Conservation (phyloP, 768 basidiomycete species). For the Tubosaeta sp. region DNA sequence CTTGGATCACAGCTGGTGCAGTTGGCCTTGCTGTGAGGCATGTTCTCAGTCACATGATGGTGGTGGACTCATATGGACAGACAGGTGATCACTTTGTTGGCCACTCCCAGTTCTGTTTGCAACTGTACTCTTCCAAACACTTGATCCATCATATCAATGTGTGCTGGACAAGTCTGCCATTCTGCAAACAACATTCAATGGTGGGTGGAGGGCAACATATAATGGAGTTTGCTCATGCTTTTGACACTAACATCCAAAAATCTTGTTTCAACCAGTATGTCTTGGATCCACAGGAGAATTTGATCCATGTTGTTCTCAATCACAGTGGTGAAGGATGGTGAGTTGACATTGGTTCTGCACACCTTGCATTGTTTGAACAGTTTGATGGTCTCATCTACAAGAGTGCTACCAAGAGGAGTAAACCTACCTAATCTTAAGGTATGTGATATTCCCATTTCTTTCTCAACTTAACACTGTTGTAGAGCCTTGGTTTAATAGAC, state of each 20-base stretch:
- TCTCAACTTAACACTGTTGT: conserved; percentile 7
- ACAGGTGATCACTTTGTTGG: conserved; percentile 88
- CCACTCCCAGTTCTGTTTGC: conserved; percentile 75
- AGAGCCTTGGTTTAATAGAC: conserved; percentile 43
- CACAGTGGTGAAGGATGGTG: conserved; percentile 87
- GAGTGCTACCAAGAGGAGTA: conserved; percentile 90
- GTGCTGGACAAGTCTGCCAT: conserved; percentile 66
- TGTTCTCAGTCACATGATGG: conserved; percentile 5
- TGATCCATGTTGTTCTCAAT: conserved; percentile 77
- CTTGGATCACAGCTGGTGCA: conserved; percentile 73
- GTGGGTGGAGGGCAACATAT: conserved; percentile 86
- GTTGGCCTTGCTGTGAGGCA: conserved; percentile 60
- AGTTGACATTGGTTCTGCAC: conserved; percentile 90
- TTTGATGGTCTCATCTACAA: conserved; percentile 92
- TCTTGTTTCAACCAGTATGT: conserved; percentile 68
- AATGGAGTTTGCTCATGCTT: conserved; percentile 42
- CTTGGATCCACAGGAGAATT: conserved; percentile 84
- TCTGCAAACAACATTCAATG: conserved; percentile 70
- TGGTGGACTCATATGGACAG: conserved; percentile 28
- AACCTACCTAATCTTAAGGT: conserved; percentile 94
- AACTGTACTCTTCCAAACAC: conserved; percentile 11
- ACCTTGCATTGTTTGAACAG: conserved; percentile 82
- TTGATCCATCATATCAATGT: conserved; percentile 49
- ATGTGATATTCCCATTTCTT: conserved; percentile 4
- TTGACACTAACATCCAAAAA: background rate